Conservation (phyloP, 331 rosid species). For the Cydonia oblonga region DNA sequence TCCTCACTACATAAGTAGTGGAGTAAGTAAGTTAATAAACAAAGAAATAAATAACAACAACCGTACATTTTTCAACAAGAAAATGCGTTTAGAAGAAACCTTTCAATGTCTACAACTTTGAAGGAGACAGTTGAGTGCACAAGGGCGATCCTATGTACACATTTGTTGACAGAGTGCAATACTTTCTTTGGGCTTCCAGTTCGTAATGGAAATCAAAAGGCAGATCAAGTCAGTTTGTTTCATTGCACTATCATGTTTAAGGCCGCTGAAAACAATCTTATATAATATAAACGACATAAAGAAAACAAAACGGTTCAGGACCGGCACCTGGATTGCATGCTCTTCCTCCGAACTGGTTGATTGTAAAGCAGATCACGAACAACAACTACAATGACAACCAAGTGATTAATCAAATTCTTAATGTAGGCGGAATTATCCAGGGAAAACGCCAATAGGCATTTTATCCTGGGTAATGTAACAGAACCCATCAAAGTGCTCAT, state of each 20-base stretch:
- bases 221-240: slow-evolving; percentile 25
- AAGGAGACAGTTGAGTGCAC: slow-evolving; percentile 52
- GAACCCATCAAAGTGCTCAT: neutral
- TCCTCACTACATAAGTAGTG: slow-evolving; percentile 42
- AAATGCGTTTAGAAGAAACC: slow-evolving; percentile 35
- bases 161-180: slow-evolving; percentile 73
- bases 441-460: neutral
- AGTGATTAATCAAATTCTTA: slow-evolving; percentile 4
- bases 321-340: slow-evolving; percentile 67
- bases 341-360: slow-evolving; percentile 91
- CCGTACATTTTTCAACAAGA: slow-evolving; percentile 3
- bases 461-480: neutral
- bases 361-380: slow-evolving; percentile 89
- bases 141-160: slow-evolving; percentile 49
- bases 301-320: neutral
- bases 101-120: slow-evolving; percentile 65
- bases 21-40: slow-evolving; percentile 17
- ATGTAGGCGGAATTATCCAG: neutral
- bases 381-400: slow-evolving; percentile 40
- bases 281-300: slow-evolving; percentile 12
- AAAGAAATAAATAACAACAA: neutral
- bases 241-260: slow-evolving; percentile 11
- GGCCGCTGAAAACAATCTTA: slow-evolving; percentile 8
- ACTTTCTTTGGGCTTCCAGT: slow-evolving; percentile 75
- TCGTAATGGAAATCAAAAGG: slow-evolving; percentile 14